Percentiles rank a stretch among this genome's conserved stretches.
Evolutionary conservation across 768 basidiomycete genomes (phyloP).

Genomic region (Mycena indigotica): DNA sequence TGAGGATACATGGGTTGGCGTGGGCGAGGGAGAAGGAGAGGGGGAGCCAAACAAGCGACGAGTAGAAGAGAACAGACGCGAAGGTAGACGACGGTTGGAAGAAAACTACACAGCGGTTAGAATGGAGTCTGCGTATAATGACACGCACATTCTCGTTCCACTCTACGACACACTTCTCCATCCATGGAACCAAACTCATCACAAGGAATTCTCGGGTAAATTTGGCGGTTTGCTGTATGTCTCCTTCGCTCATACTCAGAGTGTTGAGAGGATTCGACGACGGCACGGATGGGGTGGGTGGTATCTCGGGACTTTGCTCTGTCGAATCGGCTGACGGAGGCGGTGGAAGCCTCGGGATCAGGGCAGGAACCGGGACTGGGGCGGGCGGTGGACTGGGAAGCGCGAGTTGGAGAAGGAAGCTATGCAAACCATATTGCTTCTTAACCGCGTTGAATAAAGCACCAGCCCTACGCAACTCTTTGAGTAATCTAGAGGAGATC

Average conservation of each 20-base stretch:
- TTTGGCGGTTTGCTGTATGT: slow-evolving; percentile 72
- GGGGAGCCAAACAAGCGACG: slow-evolving; percentile 78
- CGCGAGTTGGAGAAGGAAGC: slow-evolving; percentile 65
- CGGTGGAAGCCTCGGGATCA: slow-evolving; percentile 68
- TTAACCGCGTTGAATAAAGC: slow-evolving; percentile 86
- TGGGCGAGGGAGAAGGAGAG: slow-evolving; percentile 49
- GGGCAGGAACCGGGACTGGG: slow-evolving; percentile 66
- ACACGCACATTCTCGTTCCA: slow-evolving; percentile 83
- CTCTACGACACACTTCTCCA: slow-evolving; percentile 91
- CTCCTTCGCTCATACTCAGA: slow-evolving; percentile 63
- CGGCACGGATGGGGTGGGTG: slow-evolving; percentile 25
- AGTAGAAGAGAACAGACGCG: slow-evolving; percentile 83
- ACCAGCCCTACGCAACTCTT: slow-evolving; percentile 72
- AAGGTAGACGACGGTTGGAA: slow-evolving; percentile 77
- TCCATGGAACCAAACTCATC: slow-evolving; percentile 92
- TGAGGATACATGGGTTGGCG: slow-evolving; percentile 38
- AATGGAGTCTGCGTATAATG: slow-evolving; percentile 2
- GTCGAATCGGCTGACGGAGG: slow-evolving; percentile 41
- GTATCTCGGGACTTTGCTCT: slow-evolving; percentile 25
- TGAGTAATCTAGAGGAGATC: slow-evolving; percentile 3
- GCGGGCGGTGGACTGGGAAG: slow-evolving; percentile 65
- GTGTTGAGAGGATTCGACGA: slow-evolving; percentile 36
- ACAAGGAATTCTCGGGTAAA: slow-evolving; percentile 88
- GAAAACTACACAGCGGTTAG: slow-evolving; percentile 51
- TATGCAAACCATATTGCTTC: slow-evolving; percentile 82